Base-by-base conservation (phyloP, 1,139 yeast genomes). In the Nematodospora anomalae region DNA sequence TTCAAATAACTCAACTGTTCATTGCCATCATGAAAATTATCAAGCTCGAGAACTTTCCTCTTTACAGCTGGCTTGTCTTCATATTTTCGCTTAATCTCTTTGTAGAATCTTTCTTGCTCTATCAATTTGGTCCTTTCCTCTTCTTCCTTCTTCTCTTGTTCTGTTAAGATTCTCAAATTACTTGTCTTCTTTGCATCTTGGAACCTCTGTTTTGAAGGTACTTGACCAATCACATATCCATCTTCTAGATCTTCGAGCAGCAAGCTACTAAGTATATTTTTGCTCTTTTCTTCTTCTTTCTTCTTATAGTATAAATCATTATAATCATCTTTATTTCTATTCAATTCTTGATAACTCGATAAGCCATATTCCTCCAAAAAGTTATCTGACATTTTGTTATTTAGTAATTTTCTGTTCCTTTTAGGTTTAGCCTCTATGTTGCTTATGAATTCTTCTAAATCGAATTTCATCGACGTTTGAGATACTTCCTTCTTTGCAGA, bases 291-390 rank as follows among this genome's bases (percentile, higher is more conserved):
- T 10, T 21, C 25, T 8, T 60, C 46, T 4, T 47, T 42, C 24
- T 48, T 44, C 20, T 52, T 41, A 13, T 49, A 40, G 33, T 53
- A 46, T 4, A 53, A 6, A n/a, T 45, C 58, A 38, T 63, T 58
- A 42, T 65, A 64, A 42, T 66, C 71, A 26, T 56, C 54, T 6
- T 46, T 46, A 7, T 49, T 30, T 11, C 45, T 55, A 1, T 58
- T 52, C 1, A 67, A 57, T 4, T 64, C 58, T 6, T 46, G 35
- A 40, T 67, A 66, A 35, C 57, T 54, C 2, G 51, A 57, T 11
- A 71, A 41, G 0, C 75, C 76, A 44, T 71, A 71, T 37, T 71
- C 76, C 35, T 59, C 66, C 13, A 67, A 49, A 30, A 70, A 53
- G 39, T 66, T 62, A 16, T 63, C 69, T 3, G 63, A 48, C 33